These are phyloP conservation scores for Linnemannia schmuckeri DNA, from an alignment of 192 early-diverging fungal genomes.

Conservation along the genomic window DNA sequence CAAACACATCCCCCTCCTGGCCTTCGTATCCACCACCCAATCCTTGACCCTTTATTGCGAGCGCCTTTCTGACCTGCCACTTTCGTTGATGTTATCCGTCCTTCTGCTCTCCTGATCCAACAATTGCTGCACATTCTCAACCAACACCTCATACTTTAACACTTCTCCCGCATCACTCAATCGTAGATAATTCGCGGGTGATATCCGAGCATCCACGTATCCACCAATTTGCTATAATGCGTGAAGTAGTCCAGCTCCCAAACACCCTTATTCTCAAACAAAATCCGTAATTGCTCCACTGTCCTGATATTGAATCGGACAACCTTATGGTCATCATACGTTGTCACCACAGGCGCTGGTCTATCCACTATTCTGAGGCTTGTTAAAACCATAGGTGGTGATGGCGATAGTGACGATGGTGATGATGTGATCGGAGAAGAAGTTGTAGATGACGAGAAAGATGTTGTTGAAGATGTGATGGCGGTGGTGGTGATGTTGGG, in stretches of 20 bases:
- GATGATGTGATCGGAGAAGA: background rate
- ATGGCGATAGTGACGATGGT: too few species aligned
- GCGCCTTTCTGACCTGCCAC: conserved; percentile 11
- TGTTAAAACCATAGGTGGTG: background rate
- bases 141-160: conserved; percentile 35
- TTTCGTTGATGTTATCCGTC: conserved; percentile 22
- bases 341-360: background rate
- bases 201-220: conserved; percentile 34
- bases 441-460: background rate
- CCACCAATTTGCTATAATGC: conserved; percentile 32
- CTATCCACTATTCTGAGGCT: too few species aligned
- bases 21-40: background rate
- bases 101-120: conserved; percentile 54
- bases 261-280: conserved; percentile 9
- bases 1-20: background rate
- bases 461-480: background rate
- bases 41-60: background rate
- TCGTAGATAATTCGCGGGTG: conserved; percentile 5
- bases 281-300: conserved; percentile 11
- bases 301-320: conserved; percentile 43
- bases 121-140: conserved; percentile 57
- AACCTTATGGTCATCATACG: conserved; percentile 41
- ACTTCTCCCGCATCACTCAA: background rate
- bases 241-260: conserved; percentile 24
- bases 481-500: background rate